Percentiles rank a stretch among this genome's conserved stretches.
Evolutionary conservation across 768 basidiomycete species (phyloP).

Genomic region (Macrolepiota fuliginosa): DNA sequence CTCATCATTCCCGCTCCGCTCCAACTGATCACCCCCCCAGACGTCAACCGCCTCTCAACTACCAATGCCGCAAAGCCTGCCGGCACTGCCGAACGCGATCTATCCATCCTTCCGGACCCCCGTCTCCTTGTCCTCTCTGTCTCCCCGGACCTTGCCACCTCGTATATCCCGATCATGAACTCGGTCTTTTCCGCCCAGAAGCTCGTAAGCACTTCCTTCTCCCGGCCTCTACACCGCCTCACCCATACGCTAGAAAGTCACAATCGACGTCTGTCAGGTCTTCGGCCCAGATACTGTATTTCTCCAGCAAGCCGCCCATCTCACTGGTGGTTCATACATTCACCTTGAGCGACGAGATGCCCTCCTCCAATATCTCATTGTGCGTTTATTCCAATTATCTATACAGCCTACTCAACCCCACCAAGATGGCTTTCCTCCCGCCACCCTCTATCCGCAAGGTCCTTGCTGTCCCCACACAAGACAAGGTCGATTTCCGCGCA

Average conservation of each 20-base stretch:
- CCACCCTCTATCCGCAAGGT: conserved; percentile 64
- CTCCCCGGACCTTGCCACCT: conserved; percentile 83
- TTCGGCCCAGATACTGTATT: conserved; percentile 90
- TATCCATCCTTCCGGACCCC: conserved; percentile 33
- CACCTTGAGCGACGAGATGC: conserved; percentile 77
- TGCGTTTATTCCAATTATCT: conserved; percentile 23
- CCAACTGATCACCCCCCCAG: conserved; percentile 19
- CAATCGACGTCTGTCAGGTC: conserved; percentile 94
- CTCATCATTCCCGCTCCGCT: not conserved
- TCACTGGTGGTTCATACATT: conserved; percentile 94
- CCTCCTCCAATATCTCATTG: conserved; percentile 90
- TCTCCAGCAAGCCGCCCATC: conserved; percentile 93
- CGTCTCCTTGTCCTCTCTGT: conserved; percentile 76
- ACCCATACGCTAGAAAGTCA: conserved; percentile 70
- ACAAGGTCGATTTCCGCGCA: conserved; percentile 94
- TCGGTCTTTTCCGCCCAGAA: conserved; percentile 99
- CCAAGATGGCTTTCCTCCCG: conserved; percentile 76
- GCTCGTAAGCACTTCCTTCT: conserved; percentile 52
- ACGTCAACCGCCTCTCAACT: conserved; percentile 38
- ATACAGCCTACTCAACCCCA: conserved; percentile 10
- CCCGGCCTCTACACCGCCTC: conserved; percentile 6
- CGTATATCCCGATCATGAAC: conserved; percentile 99
- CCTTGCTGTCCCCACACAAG: conserved; percentile 87
- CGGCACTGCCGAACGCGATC: conserved; percentile 28
- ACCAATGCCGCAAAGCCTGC: conserved; percentile 24